Evolutionary conservation across 148 eudicot genomes (phyloP).

Genomic region (Simmondsia chinensis): DNA sequence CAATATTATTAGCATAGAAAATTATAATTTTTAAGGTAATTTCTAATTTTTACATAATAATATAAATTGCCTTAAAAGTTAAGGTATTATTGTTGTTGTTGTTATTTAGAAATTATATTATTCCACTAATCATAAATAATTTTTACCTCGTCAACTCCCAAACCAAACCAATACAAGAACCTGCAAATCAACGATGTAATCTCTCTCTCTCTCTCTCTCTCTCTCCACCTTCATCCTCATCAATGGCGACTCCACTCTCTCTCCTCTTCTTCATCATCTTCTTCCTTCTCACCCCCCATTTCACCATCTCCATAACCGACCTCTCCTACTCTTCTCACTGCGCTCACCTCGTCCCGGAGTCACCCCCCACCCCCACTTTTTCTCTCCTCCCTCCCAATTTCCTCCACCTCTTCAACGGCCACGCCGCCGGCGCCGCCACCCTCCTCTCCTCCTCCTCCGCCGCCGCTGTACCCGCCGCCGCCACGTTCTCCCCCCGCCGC

Average conservation of each 20-base stretch:
- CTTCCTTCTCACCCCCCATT: not conserved
- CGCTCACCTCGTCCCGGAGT: constrained; percentile 26
- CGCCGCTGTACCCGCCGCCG: constrained; percentile 14
- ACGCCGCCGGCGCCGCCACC: constrained; percentile 16
- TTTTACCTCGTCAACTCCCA: no score
- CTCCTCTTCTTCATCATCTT: constrained; percentile 10
- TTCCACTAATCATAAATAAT: no score
- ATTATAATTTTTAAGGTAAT: no score
- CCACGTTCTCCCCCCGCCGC: constrained; percentile 12
- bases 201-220: not conserved
- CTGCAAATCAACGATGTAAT: no score
- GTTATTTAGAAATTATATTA: no score
- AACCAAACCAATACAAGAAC: no score
- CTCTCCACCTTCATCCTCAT: not conserved
- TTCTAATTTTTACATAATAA: no score
- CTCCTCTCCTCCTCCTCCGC: constrained; percentile 11
- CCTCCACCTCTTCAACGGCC: constrained; percentile 26
- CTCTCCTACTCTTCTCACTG: constrained; percentile 49
- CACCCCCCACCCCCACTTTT: constrained; percentile 11
- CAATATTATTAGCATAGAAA: no score
- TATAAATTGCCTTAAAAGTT: no score
- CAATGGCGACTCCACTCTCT: no score
- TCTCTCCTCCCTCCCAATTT: not conserved
- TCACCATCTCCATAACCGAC: constrained; percentile 4
- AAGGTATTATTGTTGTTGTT: no score